phyloP scores from a whole-genome alignment of 2,329 filamentous ascomycete genomes.

The Parafenestella ontariensis region DNA sequence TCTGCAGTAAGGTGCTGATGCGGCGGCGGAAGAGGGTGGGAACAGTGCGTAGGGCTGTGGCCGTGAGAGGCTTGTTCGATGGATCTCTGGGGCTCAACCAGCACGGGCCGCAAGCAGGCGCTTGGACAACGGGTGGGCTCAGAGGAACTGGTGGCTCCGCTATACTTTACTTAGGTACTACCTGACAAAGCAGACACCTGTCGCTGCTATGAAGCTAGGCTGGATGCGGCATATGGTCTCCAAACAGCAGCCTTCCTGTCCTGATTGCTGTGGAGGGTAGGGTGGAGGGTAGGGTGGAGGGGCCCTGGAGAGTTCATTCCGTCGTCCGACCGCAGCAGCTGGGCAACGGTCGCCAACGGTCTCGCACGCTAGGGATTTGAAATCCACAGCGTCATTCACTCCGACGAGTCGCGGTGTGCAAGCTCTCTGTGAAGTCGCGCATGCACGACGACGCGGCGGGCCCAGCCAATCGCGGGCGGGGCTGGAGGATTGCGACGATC shows the following conservation, averaged over 20 bases:
- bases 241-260: constrained; percentile 24
- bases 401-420: constrained; percentile 32
- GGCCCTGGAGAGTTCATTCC: constrained; percentile 10
- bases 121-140: constrained; percentile 4
- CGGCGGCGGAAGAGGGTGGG: constrained; percentile 34
- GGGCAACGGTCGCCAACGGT: constrained; percentile 15
- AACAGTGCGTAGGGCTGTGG: constrained; percentile 38
- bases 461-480: constrained; percentile 18
- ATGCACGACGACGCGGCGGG: constrained; percentile 28
- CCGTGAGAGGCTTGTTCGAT: constrained; percentile 29
- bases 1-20: constrained; percentile 40
- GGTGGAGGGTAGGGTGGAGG: constrained; percentile 3
- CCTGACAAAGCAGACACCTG: constrained; percentile 30
- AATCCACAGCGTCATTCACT: constrained; percentile 17
- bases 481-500: constrained; percentile 11
- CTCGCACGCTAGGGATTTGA: constrained; percentile 22
- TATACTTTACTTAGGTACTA: constrained; percentile 16
- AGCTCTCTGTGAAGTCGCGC: constrained; percentile 27
- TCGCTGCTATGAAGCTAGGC: constrained; percentile 19
- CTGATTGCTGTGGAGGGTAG: constrained; percentile 4
- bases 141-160: not conserved
- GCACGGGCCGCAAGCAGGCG: constrained; percentile 5
- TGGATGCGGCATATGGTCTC: constrained; percentile 31
- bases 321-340: constrained; percentile 12
- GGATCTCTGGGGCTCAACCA: constrained; percentile 21